These are phyloP conservation scores for Dryas octopetala DNA, from an alignment of 306 rosid genomes.

Conservation along the genomic window DNA sequence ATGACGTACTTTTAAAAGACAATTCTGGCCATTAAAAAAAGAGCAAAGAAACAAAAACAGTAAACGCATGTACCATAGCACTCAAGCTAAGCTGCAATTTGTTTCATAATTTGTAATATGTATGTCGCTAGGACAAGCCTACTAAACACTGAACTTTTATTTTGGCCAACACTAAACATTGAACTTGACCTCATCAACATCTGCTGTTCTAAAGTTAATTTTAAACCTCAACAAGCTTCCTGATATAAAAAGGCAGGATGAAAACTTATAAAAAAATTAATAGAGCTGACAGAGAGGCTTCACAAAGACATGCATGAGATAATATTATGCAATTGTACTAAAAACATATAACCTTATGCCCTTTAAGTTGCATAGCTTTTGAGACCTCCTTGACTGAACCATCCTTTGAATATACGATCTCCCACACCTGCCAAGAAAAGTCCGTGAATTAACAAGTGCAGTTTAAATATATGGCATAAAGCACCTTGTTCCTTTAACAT, in stretches of 20 bases:
- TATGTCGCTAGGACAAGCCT: too few species aligned
- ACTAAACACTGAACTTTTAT: not conserved
- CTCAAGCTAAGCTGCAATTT: not conserved
- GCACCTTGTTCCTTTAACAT: not conserved
- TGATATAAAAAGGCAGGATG: too few species aligned
- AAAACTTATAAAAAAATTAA: not conserved
- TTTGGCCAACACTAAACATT: not conserved
- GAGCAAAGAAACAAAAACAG: not conserved
- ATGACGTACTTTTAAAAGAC: too few species aligned
- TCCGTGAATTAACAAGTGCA: not conserved
- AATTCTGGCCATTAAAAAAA: too few species aligned
- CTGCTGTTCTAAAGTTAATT: not conserved
- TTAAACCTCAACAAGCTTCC: not conserved
- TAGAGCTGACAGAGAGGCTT: not conserved
- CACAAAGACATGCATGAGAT: not conserved
- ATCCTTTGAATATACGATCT: conserved; percentile 83
- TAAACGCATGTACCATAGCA: not conserved
- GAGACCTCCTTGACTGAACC: conserved; percentile 93
- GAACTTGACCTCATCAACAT: not conserved
- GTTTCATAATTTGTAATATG: not conserved
- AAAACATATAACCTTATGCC: conserved; percentile 74
- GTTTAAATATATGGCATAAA: not conserved
- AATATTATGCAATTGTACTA: conserved; percentile 5
- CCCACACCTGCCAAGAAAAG: conserved; percentile 72
- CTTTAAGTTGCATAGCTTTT: conserved; percentile 96